These are phyloP conservation scores for Talaromyces sp. DNA, from an alignment of 2,329 filamentous ascomycete species.

Conservation along the genomic window DNA sequence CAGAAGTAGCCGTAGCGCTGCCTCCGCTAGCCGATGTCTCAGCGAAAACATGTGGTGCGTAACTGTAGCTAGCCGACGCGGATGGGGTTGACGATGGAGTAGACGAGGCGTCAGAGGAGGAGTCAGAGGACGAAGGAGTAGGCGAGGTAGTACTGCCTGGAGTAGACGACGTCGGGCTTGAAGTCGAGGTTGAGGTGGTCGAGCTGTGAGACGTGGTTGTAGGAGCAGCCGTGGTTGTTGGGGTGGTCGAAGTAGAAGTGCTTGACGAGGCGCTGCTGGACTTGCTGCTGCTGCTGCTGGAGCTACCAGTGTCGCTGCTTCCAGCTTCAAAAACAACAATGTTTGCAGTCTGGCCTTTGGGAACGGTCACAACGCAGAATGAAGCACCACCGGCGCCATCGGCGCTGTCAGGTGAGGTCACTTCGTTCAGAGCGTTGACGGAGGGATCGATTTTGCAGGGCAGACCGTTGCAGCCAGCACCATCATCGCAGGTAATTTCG, in stretches of 20 bases:
- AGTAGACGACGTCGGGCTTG: slow-evolving; percentile 24
- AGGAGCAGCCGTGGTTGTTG: slow-evolving; percentile 21
- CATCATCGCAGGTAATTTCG: slow-evolving; percentile 64
- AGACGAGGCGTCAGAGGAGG: slow-evolving; percentile 11
- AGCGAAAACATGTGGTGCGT: slow-evolving; percentile 31
- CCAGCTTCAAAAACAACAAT: slow-evolving; percentile 61
- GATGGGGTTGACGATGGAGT: slow-evolving; percentile 18
- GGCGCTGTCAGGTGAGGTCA: slow-evolving; percentile 55
- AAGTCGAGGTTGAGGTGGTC: slow-evolving; percentile 22
- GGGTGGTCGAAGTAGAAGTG: slow-evolving; percentile 17
- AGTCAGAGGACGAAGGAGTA: slow-evolving; percentile 14
- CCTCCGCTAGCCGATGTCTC: slow-evolving; percentile 20
- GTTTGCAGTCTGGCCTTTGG: slow-evolving; percentile 63
- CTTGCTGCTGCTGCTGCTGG: slow-evolving; percentile 23
- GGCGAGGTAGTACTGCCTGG: neutral
- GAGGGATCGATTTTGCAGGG: slow-evolving; percentile 70
- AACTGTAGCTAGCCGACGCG: slow-evolving; percentile 30
- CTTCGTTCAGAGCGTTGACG: slow-evolving; percentile 55
- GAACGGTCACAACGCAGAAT: slow-evolving; percentile 76
- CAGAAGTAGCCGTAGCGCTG: slow-evolving; percentile 1
- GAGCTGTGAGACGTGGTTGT: slow-evolving; percentile 24
- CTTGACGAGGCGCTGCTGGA: slow-evolving; percentile 16
- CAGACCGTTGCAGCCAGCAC: slow-evolving; percentile 66
- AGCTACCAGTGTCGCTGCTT: slow-evolving; percentile 32
- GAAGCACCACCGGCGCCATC: slow-evolving; percentile 65